These are phyloP conservation scores for Lanzia echinophila DNA, from an alignment of 2,329 filamentous ascomycete species.

Conservation along the genomic window DNA sequence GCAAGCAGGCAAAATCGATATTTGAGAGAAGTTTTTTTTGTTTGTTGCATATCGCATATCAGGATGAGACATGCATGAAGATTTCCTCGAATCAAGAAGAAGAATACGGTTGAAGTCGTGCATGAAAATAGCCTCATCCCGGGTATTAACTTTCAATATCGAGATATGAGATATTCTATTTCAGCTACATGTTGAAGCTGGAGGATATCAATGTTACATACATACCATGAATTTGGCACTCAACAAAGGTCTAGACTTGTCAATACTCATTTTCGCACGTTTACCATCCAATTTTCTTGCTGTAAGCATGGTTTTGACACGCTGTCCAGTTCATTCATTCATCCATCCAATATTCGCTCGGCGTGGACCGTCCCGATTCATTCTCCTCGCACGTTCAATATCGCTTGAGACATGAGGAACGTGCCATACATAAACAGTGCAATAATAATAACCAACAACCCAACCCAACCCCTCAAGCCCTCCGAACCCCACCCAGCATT, in stretches of 20 bases:
- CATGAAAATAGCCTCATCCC: slow-evolving; percentile 7
- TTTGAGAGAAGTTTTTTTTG: background rate
- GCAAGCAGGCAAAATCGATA: background rate
- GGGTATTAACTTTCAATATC: background rate
- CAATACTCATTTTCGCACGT: background rate
- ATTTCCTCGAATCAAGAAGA: slow-evolving; percentile 1
- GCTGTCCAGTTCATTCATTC: background rate
- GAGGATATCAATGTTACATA: background rate
- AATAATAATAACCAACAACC: too few species aligned
- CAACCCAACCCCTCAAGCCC: too few species aligned
- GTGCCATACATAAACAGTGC: background rate
- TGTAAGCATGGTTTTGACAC: background rate
- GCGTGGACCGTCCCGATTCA: background rate
- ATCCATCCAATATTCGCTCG: background rate
- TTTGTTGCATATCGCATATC: slow-evolving; percentile 10
- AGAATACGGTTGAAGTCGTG: slow-evolving; percentile 1
- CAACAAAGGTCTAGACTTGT: background rate
- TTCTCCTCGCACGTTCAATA: background rate
- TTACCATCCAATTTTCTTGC: background rate
- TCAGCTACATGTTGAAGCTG: too few species aligned
- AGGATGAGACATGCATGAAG: slow-evolving; percentile 9
- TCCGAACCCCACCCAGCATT: too few species aligned
- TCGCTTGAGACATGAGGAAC: background rate
- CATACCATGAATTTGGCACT: background rate
- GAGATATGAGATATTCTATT: background rate